Percentiles rank a stretch among this genome's conserved stretches.
Evolutionary conservation across 805 yeast species (phyloP).

Genomic region (Kazachstania africana): DNA sequence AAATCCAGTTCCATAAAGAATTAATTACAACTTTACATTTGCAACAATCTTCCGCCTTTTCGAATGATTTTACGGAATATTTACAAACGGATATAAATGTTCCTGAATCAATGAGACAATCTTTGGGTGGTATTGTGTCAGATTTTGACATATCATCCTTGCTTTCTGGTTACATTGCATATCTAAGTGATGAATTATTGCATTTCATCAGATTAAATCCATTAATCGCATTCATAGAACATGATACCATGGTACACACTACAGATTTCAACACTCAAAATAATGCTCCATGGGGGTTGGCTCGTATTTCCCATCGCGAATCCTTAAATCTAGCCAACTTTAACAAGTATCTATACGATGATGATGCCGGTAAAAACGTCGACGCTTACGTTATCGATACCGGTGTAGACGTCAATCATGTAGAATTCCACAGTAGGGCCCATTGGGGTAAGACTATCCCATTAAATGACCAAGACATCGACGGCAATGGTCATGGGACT

Average conservation of each 20-base stretch:
- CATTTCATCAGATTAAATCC: slow-evolving; percentile 62
- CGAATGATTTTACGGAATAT: neutral
- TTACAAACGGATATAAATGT: neutral
- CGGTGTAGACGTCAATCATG: slow-evolving; percentile 67
- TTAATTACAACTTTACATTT: neutral
- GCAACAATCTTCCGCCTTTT: neutral
- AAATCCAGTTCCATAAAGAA: slow-evolving; percentile 44
- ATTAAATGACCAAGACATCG: slow-evolving; percentile 52
- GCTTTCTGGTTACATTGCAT: slow-evolving; percentile 76
- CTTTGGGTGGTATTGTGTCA: slow-evolving; percentile 45
- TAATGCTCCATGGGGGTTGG: slow-evolving; percentile 92
- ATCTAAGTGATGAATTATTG: slow-evolving; percentile 63
- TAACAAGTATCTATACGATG: slow-evolving; percentile 62
- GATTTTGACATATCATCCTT: slow-evolving; percentile 45
- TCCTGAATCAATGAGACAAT: neutral
- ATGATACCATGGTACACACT: slow-evolving; percentile 60
- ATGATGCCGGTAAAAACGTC: slow-evolving; percentile 70
- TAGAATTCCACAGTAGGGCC: slow-evolving; percentile 77
- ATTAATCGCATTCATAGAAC: slow-evolving; percentile 56
- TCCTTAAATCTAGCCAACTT: slow-evolving; percentile 55
- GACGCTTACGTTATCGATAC: slow-evolving; percentile 85
- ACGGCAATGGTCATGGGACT: slow-evolving; percentile 92
- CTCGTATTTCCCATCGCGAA: slow-evolving; percentile 77
- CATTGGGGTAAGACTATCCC: slow-evolving; percentile 79
- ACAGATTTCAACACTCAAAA: slow-evolving; percentile 54